Conservation (phyloP, 768 basidiomycete genomes). For the Pleurotus pulmonarius region DNA sequence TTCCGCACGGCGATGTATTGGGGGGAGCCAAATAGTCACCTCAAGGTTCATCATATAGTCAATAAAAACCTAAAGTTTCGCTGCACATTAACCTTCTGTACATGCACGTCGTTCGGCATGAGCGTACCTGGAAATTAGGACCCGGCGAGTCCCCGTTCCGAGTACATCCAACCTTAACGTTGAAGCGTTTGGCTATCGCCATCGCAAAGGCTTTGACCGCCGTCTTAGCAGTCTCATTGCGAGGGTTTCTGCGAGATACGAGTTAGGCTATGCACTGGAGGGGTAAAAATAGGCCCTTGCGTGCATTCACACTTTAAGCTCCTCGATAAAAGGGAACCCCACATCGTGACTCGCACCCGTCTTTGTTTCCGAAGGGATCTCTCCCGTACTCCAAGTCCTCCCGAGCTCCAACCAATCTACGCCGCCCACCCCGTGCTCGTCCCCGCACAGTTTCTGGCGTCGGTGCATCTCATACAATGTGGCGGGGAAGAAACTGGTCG, state of each 20-base stretch:
- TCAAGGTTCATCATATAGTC: constrained; percentile 83
- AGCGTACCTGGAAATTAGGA: constrained; percentile 53
- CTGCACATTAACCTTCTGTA: too few relatives aligned
- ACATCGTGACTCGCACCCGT: constrained; percentile 62
- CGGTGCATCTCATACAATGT: constrained; percentile 57
- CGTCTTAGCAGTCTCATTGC: constrained; percentile 50
- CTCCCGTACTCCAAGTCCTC: constrained; percentile 44
- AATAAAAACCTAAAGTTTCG: constrained; percentile 52
- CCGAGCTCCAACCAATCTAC: constrained; percentile 56
- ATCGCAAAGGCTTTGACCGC: constrained; percentile 56
- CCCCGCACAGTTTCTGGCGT: constrained; percentile 44
- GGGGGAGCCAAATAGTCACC: constrained; percentile 10
- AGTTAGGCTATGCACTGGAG: not conserved
- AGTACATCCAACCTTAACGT: constrained; percentile 61
- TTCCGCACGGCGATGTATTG: not conserved
- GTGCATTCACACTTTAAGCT: constrained; percentile 49
- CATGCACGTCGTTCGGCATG: too few relatives aligned
- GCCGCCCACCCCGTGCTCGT: constrained; percentile 32
- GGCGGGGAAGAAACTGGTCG: constrained; percentile 64
- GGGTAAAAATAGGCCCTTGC: not conserved
- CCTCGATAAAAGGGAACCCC: constrained; percentile 65
- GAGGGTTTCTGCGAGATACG: constrained; percentile 40
- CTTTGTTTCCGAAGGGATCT: constrained; percentile 44
- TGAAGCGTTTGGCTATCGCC: constrained; percentile 55
- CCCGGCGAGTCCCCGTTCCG: constrained; percentile 61